Evolutionary conservation across 306 rosid genomes (phyloP), one percentile per base, ranked within the genome.

Genomic region (Psophocarpus tetragonolobus): DNA sequence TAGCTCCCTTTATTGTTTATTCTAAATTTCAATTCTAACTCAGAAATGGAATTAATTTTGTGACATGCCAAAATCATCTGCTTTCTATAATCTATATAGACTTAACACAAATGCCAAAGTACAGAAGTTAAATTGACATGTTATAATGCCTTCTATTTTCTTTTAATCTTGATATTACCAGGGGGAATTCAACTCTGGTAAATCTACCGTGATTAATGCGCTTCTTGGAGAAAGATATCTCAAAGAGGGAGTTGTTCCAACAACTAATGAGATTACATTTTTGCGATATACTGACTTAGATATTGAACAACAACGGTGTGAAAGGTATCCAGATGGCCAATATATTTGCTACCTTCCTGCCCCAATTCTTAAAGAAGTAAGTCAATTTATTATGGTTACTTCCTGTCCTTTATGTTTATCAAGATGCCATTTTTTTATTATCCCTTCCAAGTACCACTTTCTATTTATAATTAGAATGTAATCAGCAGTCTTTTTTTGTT

Each of bases 111-210:
- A 76, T 84, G 78, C 84, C 54, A 15, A 67, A 73, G 70, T 73
- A 50, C 76, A 11, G 48, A 77, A 74, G 84, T 20, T 61, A 62
- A 62, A 76, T 85, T 78, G 75, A 58, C 35, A 56, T 20, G 15
- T 1, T 72, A 36, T 73, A 32, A 66, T 27, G 50, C 71, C 41
- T 65, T 76, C 77, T 11, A 10, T 21, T 29, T 11, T 1, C 12
- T 38, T 66, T 8, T 54, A 64, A 63, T 77, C 53, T 51, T 75
- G 77, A 50, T 82, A 73, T 81, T 44, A 39, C 58, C 85, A 95
- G 99, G 99, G 99, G 65, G 97, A 95, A 80, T 95, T 95, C 88
- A 95, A 95, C 88, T 95, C 97, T 68, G 99, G 99, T 47, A 95
- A 95, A 82, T 95, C 99, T 75, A 89, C 93, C 57, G 97, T 95